Evolutionary conservation across 768 basidiomycete genomes (phyloP), one percentile per base, ranked within the genome.

Genomic region (Termitomyces bulborhizus): DNA sequence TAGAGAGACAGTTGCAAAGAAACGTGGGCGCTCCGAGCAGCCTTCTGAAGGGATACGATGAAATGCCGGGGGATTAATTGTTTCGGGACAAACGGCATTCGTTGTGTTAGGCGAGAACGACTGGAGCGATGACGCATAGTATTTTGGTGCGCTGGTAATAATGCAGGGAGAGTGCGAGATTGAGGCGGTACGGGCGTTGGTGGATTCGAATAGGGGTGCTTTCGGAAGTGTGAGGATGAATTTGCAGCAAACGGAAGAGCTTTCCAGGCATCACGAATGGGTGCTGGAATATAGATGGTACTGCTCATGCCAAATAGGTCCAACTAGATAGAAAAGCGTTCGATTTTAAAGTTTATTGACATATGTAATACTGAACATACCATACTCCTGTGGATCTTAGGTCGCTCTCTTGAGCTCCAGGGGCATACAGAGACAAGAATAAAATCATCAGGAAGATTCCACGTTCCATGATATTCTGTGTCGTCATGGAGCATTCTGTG

Each of bases 251-350:
- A 69, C 3, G 67, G 68, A 11, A 71, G 61, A 4, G 69, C 59
- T 51, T 65, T 67, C 34, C 73, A 63, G 6, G 72, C 73, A 34
- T 71, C 68, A 31, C 72, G 73, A n/a, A 71, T 65, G 29, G 72
- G 70, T 37, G 77, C 69, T 21, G 78, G 74, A 9, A 87, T 65
- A 34, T 75, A 70, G 48, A 88, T 68, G 42, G 81, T 81, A 5
- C 79, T 80, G 62, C 88, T 91, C 79, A 93, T 84, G 2, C 88
- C 77, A 65, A 93, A 92, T 62, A 79, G 81, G 66, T 93, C 88
- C 12, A 93, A 75, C 88, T 91, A 40, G 24, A 29, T 37, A 41
- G 37, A 62, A 21, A 50, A 54, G 31, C 48, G 32, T 44, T 29
- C 37, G 53, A 26, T 21, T 21, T 21, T 21, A 47, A 52, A 37